Evolutionary conservation across 2,329 filamentous ascomycete species (phyloP).

Genomic region (Drechmeria coniospora): DNA sequence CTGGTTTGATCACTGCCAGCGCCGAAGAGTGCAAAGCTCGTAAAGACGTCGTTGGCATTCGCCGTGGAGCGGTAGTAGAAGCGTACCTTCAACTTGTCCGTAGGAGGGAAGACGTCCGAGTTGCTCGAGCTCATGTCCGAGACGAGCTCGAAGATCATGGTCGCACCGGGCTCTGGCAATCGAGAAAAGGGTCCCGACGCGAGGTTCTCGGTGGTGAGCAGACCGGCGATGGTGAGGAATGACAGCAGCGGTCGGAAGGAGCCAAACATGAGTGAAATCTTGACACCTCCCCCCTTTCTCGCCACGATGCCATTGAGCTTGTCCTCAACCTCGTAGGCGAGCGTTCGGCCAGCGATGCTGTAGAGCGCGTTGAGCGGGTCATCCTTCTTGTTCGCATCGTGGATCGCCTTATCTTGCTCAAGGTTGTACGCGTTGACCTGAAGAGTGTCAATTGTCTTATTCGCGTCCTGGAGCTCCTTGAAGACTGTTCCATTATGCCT

Average conservation of each 20-base stretch:
- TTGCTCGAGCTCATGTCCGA: slow-evolving; percentile 9
- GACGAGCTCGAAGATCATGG: slow-evolving; percentile 57
- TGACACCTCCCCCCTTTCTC: slow-evolving; percentile 23
- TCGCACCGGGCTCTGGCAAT: slow-evolving; percentile 53
- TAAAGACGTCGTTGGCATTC: slow-evolving; percentile 17
- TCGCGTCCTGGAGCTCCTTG: slow-evolving; percentile 18
- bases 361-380: slow-evolving; percentile 22
- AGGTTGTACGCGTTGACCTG: slow-evolving; percentile 49
- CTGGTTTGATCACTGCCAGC: slow-evolving; percentile 14
- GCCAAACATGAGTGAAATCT: slow-evolving; percentile 38
- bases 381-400: slow-evolving; percentile 33
- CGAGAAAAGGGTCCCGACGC: slow-evolving; percentile 20
- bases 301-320: slow-evolving; percentile 26
- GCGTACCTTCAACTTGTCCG: slow-evolving; percentile 32
- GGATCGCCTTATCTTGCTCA: slow-evolving; percentile 40
- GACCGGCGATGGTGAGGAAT: slow-evolving; percentile 34
- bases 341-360: slow-evolving; percentile 36
- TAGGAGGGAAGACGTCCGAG: slow-evolving; percentile 9
- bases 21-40: slow-evolving; percentile 24
- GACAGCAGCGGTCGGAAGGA: slow-evolving; percentile 38
- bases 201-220: slow-evolving; percentile 35
- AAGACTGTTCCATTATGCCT: slow-evolving; percentile 31
- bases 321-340: slow-evolving; percentile 28
- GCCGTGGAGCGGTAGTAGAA: slow-evolving; percentile 39
- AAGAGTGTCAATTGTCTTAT: slow-evolving; percentile 27